Evolutionary conservation across 805 yeast species (phyloP), one percentile per base, ranked within the genome.

Genomic region (Sugiyamaella americana): DNA sequence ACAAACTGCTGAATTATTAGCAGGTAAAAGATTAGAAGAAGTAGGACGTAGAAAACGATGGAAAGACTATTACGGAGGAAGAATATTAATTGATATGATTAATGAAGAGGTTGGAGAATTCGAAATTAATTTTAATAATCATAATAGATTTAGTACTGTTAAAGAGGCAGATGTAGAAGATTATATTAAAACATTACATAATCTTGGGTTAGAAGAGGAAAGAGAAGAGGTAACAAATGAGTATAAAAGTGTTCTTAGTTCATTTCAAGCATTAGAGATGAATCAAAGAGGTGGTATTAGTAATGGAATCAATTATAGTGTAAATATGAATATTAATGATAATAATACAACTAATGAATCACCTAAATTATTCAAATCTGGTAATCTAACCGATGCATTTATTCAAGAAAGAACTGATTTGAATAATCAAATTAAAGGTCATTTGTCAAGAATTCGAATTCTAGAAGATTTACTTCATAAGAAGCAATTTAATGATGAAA

Each of bases 391-490:
- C 19, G 41, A 18, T 16, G n/a, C 29, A 6, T n/a, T 36, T 2
- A 35, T 21, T 5, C 10, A 13, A 5, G 20, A 35, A 35, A 35
- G 18, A 16, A 13, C 32, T 8, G 32, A 18, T 21, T 16, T 35
- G 21, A 19, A 6, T 6, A 8, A 34, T 43, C 57, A 74, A 10
- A 66, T 83, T 8, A 72, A 72, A 52, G 86, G 85, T 0, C 82
- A 87, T 52, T 82, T 82, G 60, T 64, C 76, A 8, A 69, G 95
- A 44, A 85, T 91, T 36, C 78, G 77, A 51, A 84, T 84, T 54
- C 71, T 91, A 44, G 96, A 88, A 55, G 82, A 78, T 46, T 64
- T 87, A 34, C 65, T 88, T 13, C 93, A 87, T 59, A 87, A 84
- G 51, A 83, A 79, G 45, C 86, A 78, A 37, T 49, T 40, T 38